Base-by-base conservation (phyloP, 257 asterid genomes). In the Jaltomata sinuosa region DNA sequence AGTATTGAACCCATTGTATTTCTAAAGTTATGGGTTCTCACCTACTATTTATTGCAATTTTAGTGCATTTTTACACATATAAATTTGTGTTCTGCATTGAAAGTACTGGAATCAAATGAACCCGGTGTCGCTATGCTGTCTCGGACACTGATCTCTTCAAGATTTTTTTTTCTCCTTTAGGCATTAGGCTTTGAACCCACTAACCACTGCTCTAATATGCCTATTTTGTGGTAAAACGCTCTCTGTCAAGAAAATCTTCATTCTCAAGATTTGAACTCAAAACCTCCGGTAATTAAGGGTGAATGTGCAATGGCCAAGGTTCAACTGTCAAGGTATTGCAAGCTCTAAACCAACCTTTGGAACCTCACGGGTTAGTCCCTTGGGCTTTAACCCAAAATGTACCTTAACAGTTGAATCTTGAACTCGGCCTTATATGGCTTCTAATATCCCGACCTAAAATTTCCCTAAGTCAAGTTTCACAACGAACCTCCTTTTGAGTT, bases 91-190 rank as follows among this genome's bases (percentile, higher is more conserved):
- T 47, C 14, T 47, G 52, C 52, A 47, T 47, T 47, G 52, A 47
- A 47, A 47, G 15, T 47, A 45, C 50, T 3, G 50, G 50, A 8
- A 8, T 45, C 50, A 45, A 45, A 45, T 45, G 14, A 45, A 45
- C 12, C 12, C 14, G 14, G 12, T 45, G 50, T 12, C 9, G 50
- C 50, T 45, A 45, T 10, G 50, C 3, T 11, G 14, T 45, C 50
- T n/a, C n/a, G n/a, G n/a, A n/a, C n/a, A n/a, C n/a, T n/a, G n/a
- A n/a, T n/a, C n/a, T n/a, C 52, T 38, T n/a, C 11, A 19, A 38
- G 18, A 69, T 0, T 10, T 21, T 0, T 21, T 0, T 0, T 0
- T 29, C 36, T 25, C 9, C 32, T 1, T 11, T 21, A 36, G 8
- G 19, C 68, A 1, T 11, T 11, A 11, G 5, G 11, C 22, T 69